Evolutionary conservation across 2,329 filamentous ascomycete species (phyloP).

Genomic region (Calonectria leucothoes): DNA sequence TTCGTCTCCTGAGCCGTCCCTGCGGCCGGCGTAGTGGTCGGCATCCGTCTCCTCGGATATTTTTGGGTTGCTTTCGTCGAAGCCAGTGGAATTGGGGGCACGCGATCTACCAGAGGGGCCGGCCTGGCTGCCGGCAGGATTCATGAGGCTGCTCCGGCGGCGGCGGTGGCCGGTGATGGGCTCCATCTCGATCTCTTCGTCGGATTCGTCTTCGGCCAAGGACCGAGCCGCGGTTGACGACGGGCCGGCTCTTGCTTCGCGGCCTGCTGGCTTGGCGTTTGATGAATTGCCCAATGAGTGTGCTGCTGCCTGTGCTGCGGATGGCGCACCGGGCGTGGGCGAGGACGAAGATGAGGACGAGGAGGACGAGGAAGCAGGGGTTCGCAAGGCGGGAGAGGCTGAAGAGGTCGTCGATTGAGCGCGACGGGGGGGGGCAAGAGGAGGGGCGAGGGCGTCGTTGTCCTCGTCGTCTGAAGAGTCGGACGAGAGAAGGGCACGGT

Average conservation of each 20-base stretch:
- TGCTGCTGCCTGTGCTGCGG: slow-evolving; percentile 14
- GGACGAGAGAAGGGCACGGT: slow-evolving; percentile 24
- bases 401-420: slow-evolving; percentile 2
- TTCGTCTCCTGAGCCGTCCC: slow-evolving; percentile 57
- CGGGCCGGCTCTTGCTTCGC: slow-evolving; percentile 30
- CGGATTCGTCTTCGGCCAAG: slow-evolving; percentile 29
- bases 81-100: slow-evolving; percentile 36
- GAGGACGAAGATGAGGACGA: slow-evolving; percentile 17
- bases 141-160: slow-evolving; percentile 66
- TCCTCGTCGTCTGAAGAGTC: slow-evolving; percentile 23
- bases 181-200: slow-evolving; percentile 67
- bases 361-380: slow-evolving; percentile 10
- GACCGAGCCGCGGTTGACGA: slow-evolving; percentile 31
- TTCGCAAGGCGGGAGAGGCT: slow-evolving; percentile 13
- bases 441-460: slow-evolving; percentile 1
- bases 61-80: slow-evolving; percentile 55
- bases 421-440: slow-evolving; percentile 22
- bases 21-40: slow-evolving; percentile 41
- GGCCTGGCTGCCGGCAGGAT: slow-evolving; percentile 46
- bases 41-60: slow-evolving; percentile 57
- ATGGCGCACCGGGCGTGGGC: not conserved
- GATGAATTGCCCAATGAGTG: not conserved
- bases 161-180: slow-evolving; percentile 65
- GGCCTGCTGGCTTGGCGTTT: slow-evolving; percentile 17
- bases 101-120: slow-evolving; percentile 43